phyloP scores from a whole-genome alignment of 768 basidiomycete species.

The Pulveroboletus ravenelii region DNA sequence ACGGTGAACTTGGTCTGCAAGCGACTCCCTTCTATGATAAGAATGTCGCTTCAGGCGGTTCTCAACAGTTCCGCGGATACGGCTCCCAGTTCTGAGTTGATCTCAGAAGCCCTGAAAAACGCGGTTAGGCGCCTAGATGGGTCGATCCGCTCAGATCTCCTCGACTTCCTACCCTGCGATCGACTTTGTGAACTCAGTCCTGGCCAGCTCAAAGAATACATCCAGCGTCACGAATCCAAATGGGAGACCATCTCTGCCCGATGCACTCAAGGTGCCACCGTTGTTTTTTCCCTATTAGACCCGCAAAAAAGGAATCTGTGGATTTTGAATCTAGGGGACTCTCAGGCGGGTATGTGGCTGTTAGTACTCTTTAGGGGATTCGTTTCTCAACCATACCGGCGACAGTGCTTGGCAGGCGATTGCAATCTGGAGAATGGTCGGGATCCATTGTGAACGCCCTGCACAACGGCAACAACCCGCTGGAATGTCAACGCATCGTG shows the following conservation, averaged over 20 bases:
- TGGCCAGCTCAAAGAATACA: conserved; percentile 36
- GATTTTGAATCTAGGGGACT: conserved; percentile 34
- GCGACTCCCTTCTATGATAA: conserved; percentile 39
- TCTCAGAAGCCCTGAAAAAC: conserved; percentile 37
- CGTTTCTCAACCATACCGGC: conserved; percentile 1
- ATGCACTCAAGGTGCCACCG: conserved; percentile 32
- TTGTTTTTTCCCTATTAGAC: conserved; percentile 31
- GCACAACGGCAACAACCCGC: conserved; percentile 30
- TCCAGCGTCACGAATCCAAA: conserved; percentile 33
- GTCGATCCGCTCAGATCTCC: conserved; percentile 40
- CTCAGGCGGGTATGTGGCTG: conserved; percentile 27
- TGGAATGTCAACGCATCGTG: conserved; percentile 24
- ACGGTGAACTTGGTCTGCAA: conserved; percentile 43
- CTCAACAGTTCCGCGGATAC: conserved; percentile 23
- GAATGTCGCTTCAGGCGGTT: conserved; percentile 34
- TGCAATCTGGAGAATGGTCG: conserved; percentile 17
- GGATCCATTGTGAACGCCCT: conserved; percentile 22
- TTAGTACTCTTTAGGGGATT: not conserved
- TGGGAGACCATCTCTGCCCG: conserved; percentile 34
- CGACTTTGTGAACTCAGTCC: conserved; percentile 34
- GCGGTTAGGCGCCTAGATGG: conserved; percentile 40
- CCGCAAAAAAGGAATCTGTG: conserved; percentile 26
- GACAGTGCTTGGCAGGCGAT: conserved; percentile 22
- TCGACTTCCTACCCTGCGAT: conserved; percentile 39
- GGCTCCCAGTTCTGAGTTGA: conserved; percentile 27